Conservation (phyloP, 2,329 filamentous ascomycete genomes). For the Escovopsis sp. region DNA sequence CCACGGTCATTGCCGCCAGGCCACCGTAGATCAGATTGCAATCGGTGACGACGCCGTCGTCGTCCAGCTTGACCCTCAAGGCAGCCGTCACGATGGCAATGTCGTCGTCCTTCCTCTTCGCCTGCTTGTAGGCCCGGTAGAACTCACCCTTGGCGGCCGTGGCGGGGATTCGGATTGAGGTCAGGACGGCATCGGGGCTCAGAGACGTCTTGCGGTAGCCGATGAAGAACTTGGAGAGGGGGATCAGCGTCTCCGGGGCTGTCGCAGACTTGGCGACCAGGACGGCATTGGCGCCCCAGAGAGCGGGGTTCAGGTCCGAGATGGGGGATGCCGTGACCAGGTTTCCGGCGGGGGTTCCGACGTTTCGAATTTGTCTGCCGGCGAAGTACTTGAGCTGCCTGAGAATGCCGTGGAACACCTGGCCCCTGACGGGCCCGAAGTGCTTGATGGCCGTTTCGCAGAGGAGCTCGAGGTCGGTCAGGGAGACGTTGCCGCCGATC, state of each 20-base stretch:
- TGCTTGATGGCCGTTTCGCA: slow-evolving; percentile 64
- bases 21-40: slow-evolving; percentile 82
- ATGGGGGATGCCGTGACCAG: slow-evolving; percentile 90
- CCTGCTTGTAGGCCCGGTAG: slow-evolving; percentile 85
- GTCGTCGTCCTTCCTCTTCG: slow-evolving; percentile 94
- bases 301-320: slow-evolving; percentile 87
- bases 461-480: slow-evolving; percentile 83
- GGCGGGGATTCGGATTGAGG: slow-evolving; percentile 71
- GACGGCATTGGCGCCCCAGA: slow-evolving; percentile 73
- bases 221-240: slow-evolving; percentile 84
- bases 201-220: slow-evolving; percentile 80
- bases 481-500: slow-evolving; percentile 79
- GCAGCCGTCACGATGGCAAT: slow-evolving; percentile 94
- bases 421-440: slow-evolving; percentile 56
- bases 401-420: slow-evolving; percentile 79
- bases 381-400: slow-evolving; percentile 95
- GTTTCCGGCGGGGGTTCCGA: slow-evolving; percentile 93
- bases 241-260: slow-evolving; percentile 59
- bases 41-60: slow-evolving; percentile 54
- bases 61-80: slow-evolving; percentile 56
- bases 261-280: slow-evolving; percentile 65
- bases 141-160: slow-evolving; percentile 64
- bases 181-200: slow-evolving; percentile 67
- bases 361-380: slow-evolving; percentile 87
- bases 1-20: slow-evolving; percentile 85